A percentile compares a stretch with the other conserved stretches of the same genome.
Evolutionary conservation across 139 green algal species (phyloP).

Genomic region (Chlorella sp.): DNA sequence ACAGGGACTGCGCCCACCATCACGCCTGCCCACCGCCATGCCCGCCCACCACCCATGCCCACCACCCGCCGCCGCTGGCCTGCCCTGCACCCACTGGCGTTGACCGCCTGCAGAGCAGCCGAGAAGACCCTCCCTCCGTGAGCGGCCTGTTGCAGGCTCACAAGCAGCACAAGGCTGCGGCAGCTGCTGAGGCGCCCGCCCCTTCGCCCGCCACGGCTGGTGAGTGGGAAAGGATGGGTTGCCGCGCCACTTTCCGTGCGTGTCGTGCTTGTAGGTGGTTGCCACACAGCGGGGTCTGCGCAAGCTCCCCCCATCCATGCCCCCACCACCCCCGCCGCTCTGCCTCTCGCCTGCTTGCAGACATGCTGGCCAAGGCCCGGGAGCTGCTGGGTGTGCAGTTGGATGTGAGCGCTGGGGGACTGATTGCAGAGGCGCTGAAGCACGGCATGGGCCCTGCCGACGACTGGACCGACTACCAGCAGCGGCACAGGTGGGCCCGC

Average conservation of each 20-base stretch:
- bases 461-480: slow-evolving; percentile 31
- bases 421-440: slow-evolving; percentile 35
- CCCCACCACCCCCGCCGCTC: no score
- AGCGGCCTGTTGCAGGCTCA: background rate
- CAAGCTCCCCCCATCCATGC: no score
- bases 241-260: no score
- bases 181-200: background rate
- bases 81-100: background rate
- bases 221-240: no score
- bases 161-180: background rate
- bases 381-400: slow-evolving; percentile 31
- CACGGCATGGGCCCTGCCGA: background rate
- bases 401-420: slow-evolving; percentile 11
- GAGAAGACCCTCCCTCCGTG: background rate
- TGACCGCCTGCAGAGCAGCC: background rate
- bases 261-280: no score
- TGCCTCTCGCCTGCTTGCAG: background rate
- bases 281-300: no score
- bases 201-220: background rate
- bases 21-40: background rate
- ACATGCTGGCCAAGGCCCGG: background rate
- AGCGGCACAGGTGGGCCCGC: slow-evolving; percentile 19
- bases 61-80: background rate
- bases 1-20: background rate
- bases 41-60: background rate